These are phyloP conservation scores for Cylindrodendrum hubeiense DNA, from an alignment of 2,329 filamentous ascomycete species.

Conservation along the genomic window DNA sequence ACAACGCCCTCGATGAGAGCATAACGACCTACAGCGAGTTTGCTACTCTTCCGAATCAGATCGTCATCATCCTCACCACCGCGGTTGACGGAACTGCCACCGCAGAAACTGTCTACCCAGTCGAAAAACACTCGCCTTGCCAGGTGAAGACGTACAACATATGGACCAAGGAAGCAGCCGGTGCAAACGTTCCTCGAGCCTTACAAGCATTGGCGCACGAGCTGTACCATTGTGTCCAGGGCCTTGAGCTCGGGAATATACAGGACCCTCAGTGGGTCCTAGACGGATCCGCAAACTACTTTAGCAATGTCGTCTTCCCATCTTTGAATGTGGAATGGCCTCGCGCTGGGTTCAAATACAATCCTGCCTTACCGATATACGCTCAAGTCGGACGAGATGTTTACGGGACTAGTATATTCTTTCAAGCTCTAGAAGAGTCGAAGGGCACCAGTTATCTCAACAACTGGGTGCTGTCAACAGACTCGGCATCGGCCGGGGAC, in stretches of 20 bases:
- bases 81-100: background rate
- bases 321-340: constrained; percentile 27
- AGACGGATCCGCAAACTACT: constrained; percentile 33
- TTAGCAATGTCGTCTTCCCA: constrained; percentile 31
- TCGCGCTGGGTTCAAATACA: constrained; percentile 17
- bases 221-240: constrained; percentile 32
- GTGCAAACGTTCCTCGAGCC: constrained; percentile 3
- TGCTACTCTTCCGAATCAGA: constrained; percentile 7
- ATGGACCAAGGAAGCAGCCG: constrained; percentile 20
- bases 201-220: constrained; percentile 28
- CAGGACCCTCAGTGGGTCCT: constrained; percentile 10
- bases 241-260: background rate
- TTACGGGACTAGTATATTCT: constrained; percentile 25
- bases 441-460: background rate
- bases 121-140: constrained; percentile 5
- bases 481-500: background rate
- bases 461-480: constrained; percentile 20
- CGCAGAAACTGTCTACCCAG: constrained; percentile 23
- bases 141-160: constrained; percentile 16
- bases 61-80: constrained; percentile 26
- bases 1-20: constrained; percentile 12
- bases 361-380: constrained; percentile 28
- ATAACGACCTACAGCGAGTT: constrained; percentile 23
- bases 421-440: constrained; percentile 16
- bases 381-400: constrained; percentile 8